phyloP scores from a whole-genome alignment of 2,329 filamentous ascomycete genomes.

The Trichoderma sp. region DNA sequence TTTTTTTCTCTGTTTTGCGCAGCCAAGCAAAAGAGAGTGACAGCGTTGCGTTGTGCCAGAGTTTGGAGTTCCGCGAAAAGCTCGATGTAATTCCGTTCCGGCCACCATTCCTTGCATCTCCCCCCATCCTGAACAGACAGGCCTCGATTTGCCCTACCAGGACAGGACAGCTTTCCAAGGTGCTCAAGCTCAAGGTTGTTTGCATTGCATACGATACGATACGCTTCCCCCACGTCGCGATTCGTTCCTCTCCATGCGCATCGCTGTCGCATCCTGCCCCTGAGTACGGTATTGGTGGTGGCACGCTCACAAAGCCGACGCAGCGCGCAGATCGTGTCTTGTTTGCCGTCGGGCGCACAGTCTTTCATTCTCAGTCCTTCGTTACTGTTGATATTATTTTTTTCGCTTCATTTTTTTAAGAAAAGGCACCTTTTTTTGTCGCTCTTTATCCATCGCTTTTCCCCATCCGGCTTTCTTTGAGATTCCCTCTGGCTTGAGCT shows the following conservation, averaged over 20 bases:
- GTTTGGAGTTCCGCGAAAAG: background rate
- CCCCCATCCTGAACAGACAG: background rate
- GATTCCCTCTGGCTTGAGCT: constrained; percentile 8
- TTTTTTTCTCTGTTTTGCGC: background rate
- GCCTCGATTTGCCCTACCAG: background rate
- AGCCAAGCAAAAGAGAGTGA: background rate
- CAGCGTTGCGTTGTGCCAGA: background rate
- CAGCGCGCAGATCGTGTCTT: no score
- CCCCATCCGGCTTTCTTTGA: background rate
- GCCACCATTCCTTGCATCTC: background rate
- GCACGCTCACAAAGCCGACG: constrained; percentile 14
- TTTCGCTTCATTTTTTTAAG: background rate
- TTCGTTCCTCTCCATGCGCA: constrained; percentile 15
- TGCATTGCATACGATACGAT: background rate
- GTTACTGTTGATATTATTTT: background rate
- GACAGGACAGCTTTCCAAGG: background rate
- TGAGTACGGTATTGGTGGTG: constrained; percentile 14
- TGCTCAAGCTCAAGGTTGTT: background rate
- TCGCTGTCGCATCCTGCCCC: constrained; percentile 17
- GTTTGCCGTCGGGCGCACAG: background rate
- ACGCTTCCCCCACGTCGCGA: constrained; percentile 2
- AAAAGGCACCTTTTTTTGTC: background rate
- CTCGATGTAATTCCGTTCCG: constrained; percentile 20
- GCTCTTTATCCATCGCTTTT: background rate
- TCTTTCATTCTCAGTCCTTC: background rate